Evolutionary conservation across 208 protist species (phyloP).

Genomic region (Crithidia brevicula): DNA sequence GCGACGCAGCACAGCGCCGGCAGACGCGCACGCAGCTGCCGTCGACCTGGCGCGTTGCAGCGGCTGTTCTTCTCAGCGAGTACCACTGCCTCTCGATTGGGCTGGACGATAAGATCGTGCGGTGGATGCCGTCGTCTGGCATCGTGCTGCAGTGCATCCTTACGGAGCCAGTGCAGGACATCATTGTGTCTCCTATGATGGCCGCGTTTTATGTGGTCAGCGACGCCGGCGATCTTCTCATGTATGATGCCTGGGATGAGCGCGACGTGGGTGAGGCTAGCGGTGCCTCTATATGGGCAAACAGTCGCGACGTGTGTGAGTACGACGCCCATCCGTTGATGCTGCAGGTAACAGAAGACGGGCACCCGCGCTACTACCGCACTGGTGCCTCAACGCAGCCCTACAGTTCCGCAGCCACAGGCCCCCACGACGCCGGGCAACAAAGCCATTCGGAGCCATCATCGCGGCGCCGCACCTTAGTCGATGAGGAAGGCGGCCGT

Average conservation of each 20-base stretch:
- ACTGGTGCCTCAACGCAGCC: constrained; percentile 12
- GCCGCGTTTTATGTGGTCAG: constrained; percentile 67
- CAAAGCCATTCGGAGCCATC: not conserved
- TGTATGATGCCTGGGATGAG: constrained; percentile 83
- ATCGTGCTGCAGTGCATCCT: constrained; percentile 63
- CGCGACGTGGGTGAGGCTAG: constrained; percentile 25
- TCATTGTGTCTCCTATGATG: constrained; percentile 71
- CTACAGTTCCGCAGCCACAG: not conserved
- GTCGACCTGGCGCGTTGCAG: constrained; percentile 44
- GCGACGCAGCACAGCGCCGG: not conserved
- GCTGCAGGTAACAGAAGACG: constrained; percentile 31
- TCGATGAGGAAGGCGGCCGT: constrained; percentile 6
- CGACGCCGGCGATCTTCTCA: constrained; percentile 54
- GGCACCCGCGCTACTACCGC: constrained; percentile 30
- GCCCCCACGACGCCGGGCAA: not conserved
- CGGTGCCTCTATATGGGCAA: not conserved
- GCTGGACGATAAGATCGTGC: constrained; percentile 55
- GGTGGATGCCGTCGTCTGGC: constrained; percentile 68
- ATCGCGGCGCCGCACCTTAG: not conserved
- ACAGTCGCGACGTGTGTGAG: constrained; percentile 5
- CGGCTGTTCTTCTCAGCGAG: constrained; percentile 45
- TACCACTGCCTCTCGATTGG: constrained; percentile 73
- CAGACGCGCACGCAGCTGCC: not conserved
- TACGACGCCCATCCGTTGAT: constrained; percentile 17
- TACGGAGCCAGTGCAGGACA: constrained; percentile 51